A percentile compares a stretch with the other conserved stretches of the same genome.
Conservation (phyloP, 2,329 filamentous ascomycete species). For the Trichoderma afroharzianum region DNA sequence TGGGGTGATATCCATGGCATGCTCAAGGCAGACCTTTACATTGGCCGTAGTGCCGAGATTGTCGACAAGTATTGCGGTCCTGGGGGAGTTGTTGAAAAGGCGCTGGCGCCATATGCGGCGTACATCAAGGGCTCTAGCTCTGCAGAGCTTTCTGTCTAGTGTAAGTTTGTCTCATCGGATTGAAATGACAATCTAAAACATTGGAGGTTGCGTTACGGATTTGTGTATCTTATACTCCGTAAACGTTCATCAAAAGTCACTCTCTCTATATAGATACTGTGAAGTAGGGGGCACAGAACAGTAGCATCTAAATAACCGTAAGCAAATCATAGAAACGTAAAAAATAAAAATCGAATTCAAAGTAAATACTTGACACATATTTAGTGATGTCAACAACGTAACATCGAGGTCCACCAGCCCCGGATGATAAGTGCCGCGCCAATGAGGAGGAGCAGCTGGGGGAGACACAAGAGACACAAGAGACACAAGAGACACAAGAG, state of each 20-base stretch:
- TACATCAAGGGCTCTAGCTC: constrained; percentile 29
- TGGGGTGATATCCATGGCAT: constrained; percentile 65
- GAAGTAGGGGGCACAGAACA: too few species aligned
- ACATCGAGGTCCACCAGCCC: background rate
- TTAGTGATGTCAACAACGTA: background rate
- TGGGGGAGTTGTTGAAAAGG: constrained; percentile 38
- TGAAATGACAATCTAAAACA: background rate
- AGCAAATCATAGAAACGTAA: too few species aligned
- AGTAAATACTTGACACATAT: too few species aligned
- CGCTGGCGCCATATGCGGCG: constrained; percentile 35
- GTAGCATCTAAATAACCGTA: too few species aligned
- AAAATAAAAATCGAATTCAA: too few species aligned
- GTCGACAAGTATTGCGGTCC: constrained; percentile 44
- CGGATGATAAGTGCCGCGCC: background rate
- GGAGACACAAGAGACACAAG: too few species aligned
- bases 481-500: background rate
- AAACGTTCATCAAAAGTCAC: too few species aligned
- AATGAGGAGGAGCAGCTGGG: background rate
- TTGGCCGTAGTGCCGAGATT: constrained; percentile 43
- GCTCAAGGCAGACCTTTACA: constrained; percentile 51
- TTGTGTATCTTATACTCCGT: too few species aligned
- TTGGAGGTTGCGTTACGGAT: background rate
- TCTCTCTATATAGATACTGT: too few species aligned
- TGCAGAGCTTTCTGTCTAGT: constrained; percentile 14
- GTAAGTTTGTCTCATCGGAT: background rate